Evolutionary conservation across 345 rosid species (phyloP).

Genomic region (Acer yangbiense): DNA sequence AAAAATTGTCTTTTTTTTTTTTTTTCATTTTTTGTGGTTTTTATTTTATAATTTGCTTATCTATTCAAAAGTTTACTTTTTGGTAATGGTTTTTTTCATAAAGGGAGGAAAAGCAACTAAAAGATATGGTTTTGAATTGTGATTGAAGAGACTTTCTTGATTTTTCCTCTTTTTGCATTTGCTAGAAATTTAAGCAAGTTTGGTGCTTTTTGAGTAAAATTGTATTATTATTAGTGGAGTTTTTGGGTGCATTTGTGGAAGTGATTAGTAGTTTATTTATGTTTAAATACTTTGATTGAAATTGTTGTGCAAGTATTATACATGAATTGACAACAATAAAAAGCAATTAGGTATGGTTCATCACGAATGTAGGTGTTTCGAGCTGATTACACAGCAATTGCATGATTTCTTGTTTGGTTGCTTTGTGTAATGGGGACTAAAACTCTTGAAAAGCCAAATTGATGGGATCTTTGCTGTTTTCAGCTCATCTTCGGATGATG

Average conservation of each 20-base stretch:
- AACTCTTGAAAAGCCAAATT: neutral
- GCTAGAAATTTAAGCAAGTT: neutral
- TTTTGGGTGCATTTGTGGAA: neutral
- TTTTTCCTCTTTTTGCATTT: neutral
- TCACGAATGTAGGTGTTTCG: neutral
- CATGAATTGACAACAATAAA: neutral
- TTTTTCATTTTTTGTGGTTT: neutral
- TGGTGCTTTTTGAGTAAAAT: neutral
- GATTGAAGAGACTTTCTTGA: neutral
- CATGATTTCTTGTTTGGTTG: neutral
- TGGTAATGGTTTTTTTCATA: neutral
- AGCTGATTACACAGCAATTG: neutral
- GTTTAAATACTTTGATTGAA: neutral
- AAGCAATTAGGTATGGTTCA: neutral
- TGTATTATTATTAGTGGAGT: neutral
- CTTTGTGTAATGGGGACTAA: neutral
- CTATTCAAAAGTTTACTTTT: neutral
- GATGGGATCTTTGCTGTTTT: neutral
- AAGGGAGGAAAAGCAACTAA: neutral
- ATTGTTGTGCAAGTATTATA: neutral
- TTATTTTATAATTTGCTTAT: neutral
- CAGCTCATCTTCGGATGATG: constrained; percentile 58
- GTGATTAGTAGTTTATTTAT: neutral
- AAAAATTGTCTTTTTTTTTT: neutral
- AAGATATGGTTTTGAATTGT: neutral